phyloP scores from a whole-genome alignment of 2,329 filamentous ascomycete species.

The Trichoderma koningiopsis region DNA sequence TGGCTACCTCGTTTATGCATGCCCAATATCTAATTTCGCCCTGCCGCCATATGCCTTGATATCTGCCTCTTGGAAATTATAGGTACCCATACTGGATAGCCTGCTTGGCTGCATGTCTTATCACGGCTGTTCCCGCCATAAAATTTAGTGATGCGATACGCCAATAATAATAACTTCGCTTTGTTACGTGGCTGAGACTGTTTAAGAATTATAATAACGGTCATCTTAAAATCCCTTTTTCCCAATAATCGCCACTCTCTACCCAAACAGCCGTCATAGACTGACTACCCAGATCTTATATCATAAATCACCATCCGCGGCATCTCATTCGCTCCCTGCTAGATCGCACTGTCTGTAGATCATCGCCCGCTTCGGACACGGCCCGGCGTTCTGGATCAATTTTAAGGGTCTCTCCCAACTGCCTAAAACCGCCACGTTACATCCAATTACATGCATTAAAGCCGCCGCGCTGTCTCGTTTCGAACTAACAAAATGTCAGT shows the following conservation, averaged over 20 bases:
- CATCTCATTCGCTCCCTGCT: background rate
- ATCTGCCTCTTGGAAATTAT: background rate
- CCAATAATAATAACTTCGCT: too few species aligned
- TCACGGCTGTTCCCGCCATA: background rate
- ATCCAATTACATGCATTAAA: background rate
- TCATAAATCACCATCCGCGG: background rate
- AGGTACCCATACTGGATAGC: too few species aligned
- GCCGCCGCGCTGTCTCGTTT: background rate
- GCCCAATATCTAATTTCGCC: background rate
- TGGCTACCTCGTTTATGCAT: background rate
- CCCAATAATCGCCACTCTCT: background rate
- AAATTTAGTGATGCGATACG: background rate
- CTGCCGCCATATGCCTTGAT: too few species aligned
- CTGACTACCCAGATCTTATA: background rate
- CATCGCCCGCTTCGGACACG: background rate
- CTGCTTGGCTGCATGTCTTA: background rate
- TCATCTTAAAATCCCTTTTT: background rate
- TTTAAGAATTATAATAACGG: background rate
- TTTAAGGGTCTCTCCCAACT: background rate
- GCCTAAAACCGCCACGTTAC: background rate
- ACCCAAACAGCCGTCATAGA: background rate
- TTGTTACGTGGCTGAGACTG: too few species aligned
- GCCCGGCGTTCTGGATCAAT: conserved; percentile 4
- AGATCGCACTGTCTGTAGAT: background rate
- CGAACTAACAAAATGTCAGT: background rate